Evolutionary conservation across 1,284 basidiomycete species (phyloP), one percentile per base, ranked within the genome.

Genomic region (Entoloma clypeatum): DNA sequence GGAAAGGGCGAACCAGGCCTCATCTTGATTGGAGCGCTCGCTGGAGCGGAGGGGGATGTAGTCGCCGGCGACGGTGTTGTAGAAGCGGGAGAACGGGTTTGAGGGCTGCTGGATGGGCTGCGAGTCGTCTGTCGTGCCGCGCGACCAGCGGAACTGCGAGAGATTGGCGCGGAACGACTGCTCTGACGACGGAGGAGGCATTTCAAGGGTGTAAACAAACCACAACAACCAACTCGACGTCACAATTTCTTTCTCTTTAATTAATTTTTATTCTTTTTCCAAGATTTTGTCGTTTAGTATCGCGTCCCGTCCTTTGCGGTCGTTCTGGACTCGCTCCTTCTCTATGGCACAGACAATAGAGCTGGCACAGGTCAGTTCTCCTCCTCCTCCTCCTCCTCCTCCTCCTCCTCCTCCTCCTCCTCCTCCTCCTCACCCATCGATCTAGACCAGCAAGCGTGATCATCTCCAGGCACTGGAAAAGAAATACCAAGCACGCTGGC

Each of bases 1-100:
- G 30, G 86, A 91, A 37, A 97, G 66, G 23, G 93, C 92, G 65
- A 95, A 92, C 72, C 87, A 97, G 2, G 95, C 95, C 60, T 98
- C 93, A 56, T 99, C 95, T 63, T 99, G 95, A 59, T 93, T 93
- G 24, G 86, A 85, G 28, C 81, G 72, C 49, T 92, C 90, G 50
- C 63, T 79, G 4, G 86, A 90, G 17, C 92, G 74, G 44, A 98
- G 68, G 1, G 96, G 95, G 32, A 98, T 84, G 57, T 97, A 98
- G 58, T 85, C 75, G 36, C 86, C 79, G 7, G 81, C 78, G 41
- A 84, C 65, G 23, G 81, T 72, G 51, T 84, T 89, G 64, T 88
- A 86, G 62, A 87, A 87, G 13, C 86, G 70, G 16, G 84, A 77
- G 60, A 89, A 87, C 25, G 79, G 71, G 56, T 79, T 78, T 45